Conservation (phyloP, 169 alveolate species). For the Theileria annulata region DNA sequence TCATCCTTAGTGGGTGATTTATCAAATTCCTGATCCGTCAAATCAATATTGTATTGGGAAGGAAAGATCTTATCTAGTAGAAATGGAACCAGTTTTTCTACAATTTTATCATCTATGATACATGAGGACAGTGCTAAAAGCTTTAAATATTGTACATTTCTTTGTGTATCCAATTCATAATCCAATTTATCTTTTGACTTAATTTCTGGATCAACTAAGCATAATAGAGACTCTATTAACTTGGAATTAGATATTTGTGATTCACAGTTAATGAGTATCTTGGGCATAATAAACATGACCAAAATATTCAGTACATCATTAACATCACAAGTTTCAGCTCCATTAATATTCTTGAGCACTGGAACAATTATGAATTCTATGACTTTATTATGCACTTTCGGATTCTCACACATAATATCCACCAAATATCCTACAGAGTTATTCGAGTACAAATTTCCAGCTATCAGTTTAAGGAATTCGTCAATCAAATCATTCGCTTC, state of each 20-base stretch:
- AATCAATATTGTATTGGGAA: too few species aligned
- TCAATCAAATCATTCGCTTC: background rate
- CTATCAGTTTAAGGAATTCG: slow-evolving; percentile 8
- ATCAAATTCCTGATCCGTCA: too few species aligned
- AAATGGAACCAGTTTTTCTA: background rate
- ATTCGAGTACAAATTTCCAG: slow-evolving; percentile 15
- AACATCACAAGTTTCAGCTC: background rate
- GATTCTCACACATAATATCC: slow-evolving; percentile 39
- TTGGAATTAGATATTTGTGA: background rate
- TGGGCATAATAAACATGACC: background rate
- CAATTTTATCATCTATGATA: background rate
- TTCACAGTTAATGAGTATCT: slow-evolving; percentile 2
- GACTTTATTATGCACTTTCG: slow-evolving; percentile 9
- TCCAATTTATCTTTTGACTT: background rate
- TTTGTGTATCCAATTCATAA: background rate
- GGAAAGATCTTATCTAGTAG: too few species aligned
- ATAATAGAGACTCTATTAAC: background rate
- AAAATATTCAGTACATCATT: background rate
- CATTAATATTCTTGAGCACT: slow-evolving; percentile 20
- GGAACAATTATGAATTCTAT: slow-evolving; percentile 37
- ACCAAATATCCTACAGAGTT: slow-evolving; percentile 46
- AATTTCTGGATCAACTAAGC: background rate
- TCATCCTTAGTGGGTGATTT: too few species aligned
- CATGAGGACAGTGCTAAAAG: background rate
- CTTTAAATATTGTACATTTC: background rate